Base-by-base conservation (phyloP, 257 asterid genomes). In the Solanum virginianum region DNA sequence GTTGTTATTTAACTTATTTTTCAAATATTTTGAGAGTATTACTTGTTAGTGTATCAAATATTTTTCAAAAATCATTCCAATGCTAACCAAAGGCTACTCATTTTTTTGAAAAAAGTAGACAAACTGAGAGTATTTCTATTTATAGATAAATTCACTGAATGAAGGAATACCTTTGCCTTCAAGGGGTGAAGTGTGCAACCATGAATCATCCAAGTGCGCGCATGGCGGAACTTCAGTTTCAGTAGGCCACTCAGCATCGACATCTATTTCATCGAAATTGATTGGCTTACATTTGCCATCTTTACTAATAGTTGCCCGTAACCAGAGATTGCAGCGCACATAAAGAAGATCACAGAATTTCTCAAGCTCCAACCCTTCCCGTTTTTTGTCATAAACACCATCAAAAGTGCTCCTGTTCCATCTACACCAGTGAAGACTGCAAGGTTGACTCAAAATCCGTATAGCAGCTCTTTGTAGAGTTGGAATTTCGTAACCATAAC, bases 261-360 rank as follows among this genome's bases (percentile, higher is more conserved):
- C 87, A 71, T 90, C 89, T 39, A 87, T 66, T 85, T 87, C 89
- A 55, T 90, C 89, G 60, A 87, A 87, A 71, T 86, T 81, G 82
- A 90, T 83, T 15, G 91, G 87, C 84, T 70, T 81, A 74, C 75
- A 80, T 41, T 72, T 85, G 71, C 85, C 82, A 82, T 80, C 80
- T 80, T 87, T 87, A 69, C 82, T 90, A 22, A 32, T 54, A 53
- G 82, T 75, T 80, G 86, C 88, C 80, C 86, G 89, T 80, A 90
- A 87, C 93, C 91, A 90, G 43, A 89, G 93, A 87, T 87, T 90
- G 85, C 91, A 86, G 80, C 84, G 91, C 85, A 89, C 90, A 45
- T 84, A 89, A 72, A 89, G 88, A 41, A 90, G 87, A 87, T 90
- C 90, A 36, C 83, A 87, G 65, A 86, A 88, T 75, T 63, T 90